phyloP scores from a whole-genome alignment of 2,329 filamentous ascomycete species.

The Colletotrichum eremochloae region DNA sequence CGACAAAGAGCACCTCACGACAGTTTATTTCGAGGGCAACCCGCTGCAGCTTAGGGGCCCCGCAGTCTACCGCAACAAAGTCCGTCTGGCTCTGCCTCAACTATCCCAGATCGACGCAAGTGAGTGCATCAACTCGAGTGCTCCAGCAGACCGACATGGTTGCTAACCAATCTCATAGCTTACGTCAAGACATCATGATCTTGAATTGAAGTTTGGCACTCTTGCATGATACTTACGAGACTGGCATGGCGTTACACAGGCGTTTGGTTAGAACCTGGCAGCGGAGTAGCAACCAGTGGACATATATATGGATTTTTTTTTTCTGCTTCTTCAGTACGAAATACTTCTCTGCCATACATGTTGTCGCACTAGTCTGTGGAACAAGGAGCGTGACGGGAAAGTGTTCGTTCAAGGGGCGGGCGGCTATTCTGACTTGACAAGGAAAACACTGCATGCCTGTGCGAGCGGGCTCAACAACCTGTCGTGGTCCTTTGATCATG shows the following conservation, averaged over 20 bases:
- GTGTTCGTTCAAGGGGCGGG: conserved; percentile 23
- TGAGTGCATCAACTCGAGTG: conserved; percentile 66
- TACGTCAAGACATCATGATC: conserved; percentile 42
- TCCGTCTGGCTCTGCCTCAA: conserved; percentile 87
- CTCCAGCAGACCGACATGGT: background rate
- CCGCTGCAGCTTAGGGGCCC: conserved; percentile 84
- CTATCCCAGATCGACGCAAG: conserved; percentile 96
- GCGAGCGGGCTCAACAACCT: conserved; percentile 7
- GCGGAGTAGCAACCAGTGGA: conserved; percentile 11
- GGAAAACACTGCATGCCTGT: conserved; percentile 9
- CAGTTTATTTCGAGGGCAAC: conserved; percentile 97
- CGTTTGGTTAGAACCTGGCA: conserved; percentile 27
- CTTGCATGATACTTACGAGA: conserved; percentile 31
- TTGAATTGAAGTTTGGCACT: conserved; percentile 9
- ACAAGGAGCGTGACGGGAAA: conserved; percentile 5
- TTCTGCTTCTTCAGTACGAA: conserved; percentile 14
- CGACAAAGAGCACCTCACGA: conserved; percentile 84
- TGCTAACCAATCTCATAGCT: conserved; percentile 34
- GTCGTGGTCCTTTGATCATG: conserved; percentile 36
- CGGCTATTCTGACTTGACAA: conserved; percentile 19
- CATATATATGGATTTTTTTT: conserved; percentile 19
- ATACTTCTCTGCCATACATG: conserved; percentile 23
- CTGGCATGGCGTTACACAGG: conserved; percentile 38
- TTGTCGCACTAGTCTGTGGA: background rate
- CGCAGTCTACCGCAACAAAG: conserved; percentile 95